Evolutionary conservation across 1,139 yeast species (phyloP), one percentile per base, ranked within the genome.

Genomic region (Suhomyces bribrorum): DNA sequence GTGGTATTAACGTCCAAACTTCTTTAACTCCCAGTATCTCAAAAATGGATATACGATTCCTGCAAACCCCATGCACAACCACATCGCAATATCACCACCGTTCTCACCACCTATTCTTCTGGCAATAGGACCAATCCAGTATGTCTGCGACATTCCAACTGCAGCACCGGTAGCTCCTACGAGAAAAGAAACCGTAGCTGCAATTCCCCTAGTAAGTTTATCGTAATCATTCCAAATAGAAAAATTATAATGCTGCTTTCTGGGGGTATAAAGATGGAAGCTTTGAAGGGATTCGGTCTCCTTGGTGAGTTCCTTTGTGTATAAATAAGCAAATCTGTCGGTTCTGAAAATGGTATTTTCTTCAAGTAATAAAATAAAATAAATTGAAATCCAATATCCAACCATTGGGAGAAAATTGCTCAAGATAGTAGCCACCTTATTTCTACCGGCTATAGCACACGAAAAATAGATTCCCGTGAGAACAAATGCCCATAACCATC

Each of bases 331-430:
- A 44, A 80, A 72, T 30, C 66, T 56, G 27, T 66, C 60, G 2
- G 81, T 73, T 56, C 96, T 75, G 64, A 88, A 88, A 14, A 88
- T 73, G 5, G 75, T 40, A 53, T 86, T 86, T 56, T 89, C 97
- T 53, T 86, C 90, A 3, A 86, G 46, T 32, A 88, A 62, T 37
- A 88, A 62, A 18, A 79, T 77, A 52, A 85, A 79, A 61, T 88
- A 89, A 67, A 89, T 86, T 37, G 92, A 81, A 37, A 86, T 77
- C 97, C 97, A 89, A 64, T 89, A 89, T 1, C 96, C 96, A 44
- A 89, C 79, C 96, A 89, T 88, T 7, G 97, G 96, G 50, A 89
- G 69, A 66, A 89, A 89, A 55, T 88, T 89, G n/a, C 89, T 80
- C 54, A 89, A 68, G 45, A 88, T 87, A 4, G 81, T 73, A 32